A percentile compares a stretch with the other conserved stretches of the same genome.
These are phyloP conservation scores for Melaleuca quinquenervia DNA, from an alignment of 345 rosid genomes.

Conservation along the genomic window DNA sequence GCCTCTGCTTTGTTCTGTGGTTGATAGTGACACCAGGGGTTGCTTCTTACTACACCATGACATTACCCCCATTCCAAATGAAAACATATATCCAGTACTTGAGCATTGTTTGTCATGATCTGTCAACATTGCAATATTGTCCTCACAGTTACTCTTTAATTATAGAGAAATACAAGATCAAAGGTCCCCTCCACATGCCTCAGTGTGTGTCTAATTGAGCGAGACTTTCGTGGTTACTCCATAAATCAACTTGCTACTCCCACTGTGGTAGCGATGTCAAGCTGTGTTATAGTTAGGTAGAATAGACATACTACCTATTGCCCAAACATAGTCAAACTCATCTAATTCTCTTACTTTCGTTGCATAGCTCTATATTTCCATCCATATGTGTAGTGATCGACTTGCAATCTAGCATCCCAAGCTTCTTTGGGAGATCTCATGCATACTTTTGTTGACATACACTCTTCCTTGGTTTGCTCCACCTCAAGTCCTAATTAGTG, in stretches of 20 bases:
- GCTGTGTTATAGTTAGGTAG: background rate
- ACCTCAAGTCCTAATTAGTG: background rate
- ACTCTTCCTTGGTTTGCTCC: background rate
- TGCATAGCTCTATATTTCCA: background rate
- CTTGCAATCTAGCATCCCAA: background rate
- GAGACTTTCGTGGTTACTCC: background rate
- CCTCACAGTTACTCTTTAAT: background rate
- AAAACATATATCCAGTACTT: background rate
- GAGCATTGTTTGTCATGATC: background rate
- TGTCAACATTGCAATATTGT: background rate
- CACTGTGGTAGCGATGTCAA: background rate
- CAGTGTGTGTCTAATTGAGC: background rate
- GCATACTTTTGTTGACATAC: background rate
- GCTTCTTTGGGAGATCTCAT: background rate
- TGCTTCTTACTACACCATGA: conserved; percentile 1
- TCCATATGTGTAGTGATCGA: background rate
- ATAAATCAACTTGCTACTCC: background rate
- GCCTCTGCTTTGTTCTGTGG: background rate
- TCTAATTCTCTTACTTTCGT: background rate
- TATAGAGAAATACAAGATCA: background rate
- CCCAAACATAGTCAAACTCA: background rate
- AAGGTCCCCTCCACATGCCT: background rate
- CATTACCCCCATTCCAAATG: background rate
- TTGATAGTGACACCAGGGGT: background rate
- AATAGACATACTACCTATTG: background rate